A percentile compares a stretch with the other conserved stretches of the same genome.
Conservation (phyloP, 2,329 filamentous ascomycete genomes). For the Penicillium sp. region DNA sequence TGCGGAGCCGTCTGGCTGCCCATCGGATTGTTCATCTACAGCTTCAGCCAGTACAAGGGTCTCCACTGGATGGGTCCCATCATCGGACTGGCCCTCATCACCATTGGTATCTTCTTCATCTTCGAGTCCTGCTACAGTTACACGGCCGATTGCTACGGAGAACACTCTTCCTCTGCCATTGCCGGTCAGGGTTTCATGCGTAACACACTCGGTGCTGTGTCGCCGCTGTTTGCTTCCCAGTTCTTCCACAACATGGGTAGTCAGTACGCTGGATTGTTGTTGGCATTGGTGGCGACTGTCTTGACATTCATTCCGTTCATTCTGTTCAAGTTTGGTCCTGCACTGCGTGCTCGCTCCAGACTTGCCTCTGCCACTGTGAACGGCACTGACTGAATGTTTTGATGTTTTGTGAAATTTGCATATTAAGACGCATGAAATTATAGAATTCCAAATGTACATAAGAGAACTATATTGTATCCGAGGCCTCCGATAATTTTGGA, state of each 20-base stretch:
- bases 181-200: slow-evolving; percentile 55
- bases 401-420: not conserved
- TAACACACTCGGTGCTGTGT: slow-evolving; percentile 55
- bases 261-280: slow-evolving; percentile 53
- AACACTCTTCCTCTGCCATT: slow-evolving; percentile 42
- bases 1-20: slow-evolving; percentile 51
- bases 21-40: slow-evolving; percentile 55
- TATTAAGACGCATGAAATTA: not conserved
- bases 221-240: slow-evolving; percentile 53
- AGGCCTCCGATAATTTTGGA: not conserved
- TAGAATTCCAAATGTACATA: not conserved
- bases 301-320: slow-evolving; percentile 34
- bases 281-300: slow-evolving; percentile 48
- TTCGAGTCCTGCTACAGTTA: slow-evolving; percentile 48
- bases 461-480: too few relatives aligned
- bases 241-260: slow-evolving; percentile 57
- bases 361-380: slow-evolving; percentile 27
- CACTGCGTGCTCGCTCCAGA: slow-evolving; percentile 32
- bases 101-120: slow-evolving; percentile 56
- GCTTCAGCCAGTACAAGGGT: slow-evolving; percentile 53
- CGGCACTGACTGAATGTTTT: not conserved
- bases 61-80: slow-evolving; percentile 52
- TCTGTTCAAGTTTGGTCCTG: slow-evolving; percentile 33
- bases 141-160: slow-evolving; percentile 55
- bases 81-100: slow-evolving; percentile 52